A percentile compares a stretch with the other conserved stretches of the same genome.
Conservation (phyloP, 2,329 filamentous ascomycete genomes). For the Apiospora sp. region DNA sequence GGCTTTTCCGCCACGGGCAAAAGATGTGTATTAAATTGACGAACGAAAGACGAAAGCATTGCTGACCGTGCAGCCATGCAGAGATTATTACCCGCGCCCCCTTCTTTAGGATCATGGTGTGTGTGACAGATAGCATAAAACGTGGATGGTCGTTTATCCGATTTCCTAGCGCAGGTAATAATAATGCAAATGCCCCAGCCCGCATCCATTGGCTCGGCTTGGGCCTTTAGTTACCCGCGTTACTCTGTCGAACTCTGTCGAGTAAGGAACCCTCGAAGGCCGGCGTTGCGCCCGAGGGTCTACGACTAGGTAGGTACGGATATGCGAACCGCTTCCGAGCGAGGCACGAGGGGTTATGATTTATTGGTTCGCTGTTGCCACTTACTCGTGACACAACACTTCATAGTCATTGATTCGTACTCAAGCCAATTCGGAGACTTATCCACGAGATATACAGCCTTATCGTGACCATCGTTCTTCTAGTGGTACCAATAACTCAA, state of each 20-base stretch:
- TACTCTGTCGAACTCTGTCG: background rate
- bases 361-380: background rate
- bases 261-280: background rate
- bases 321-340: background rate
- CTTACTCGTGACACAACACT: background rate
- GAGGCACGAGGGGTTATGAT: background rate
- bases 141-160: background rate
- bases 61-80: slow-evolving; percentile 9
- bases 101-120: background rate
- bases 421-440: background rate
- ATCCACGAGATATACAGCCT: background rate
- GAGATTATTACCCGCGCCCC: background rate
- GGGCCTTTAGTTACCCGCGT: background rate
- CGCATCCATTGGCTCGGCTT: background rate
- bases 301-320: too few species aligned
- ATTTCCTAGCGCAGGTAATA: background rate
- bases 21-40: background rate
- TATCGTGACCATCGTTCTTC: background rate
- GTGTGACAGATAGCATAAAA: background rate
- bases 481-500: background rate
- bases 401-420: background rate
- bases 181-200: background rate
- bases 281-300: background rate
- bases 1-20: background rate
- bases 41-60: background rate